Evolutionary conservation across 495 filamentous ascomycete species (phyloP), one percentile per base, ranked within the genome.

Genomic region (Annulohypoxylon nitens): DNA sequence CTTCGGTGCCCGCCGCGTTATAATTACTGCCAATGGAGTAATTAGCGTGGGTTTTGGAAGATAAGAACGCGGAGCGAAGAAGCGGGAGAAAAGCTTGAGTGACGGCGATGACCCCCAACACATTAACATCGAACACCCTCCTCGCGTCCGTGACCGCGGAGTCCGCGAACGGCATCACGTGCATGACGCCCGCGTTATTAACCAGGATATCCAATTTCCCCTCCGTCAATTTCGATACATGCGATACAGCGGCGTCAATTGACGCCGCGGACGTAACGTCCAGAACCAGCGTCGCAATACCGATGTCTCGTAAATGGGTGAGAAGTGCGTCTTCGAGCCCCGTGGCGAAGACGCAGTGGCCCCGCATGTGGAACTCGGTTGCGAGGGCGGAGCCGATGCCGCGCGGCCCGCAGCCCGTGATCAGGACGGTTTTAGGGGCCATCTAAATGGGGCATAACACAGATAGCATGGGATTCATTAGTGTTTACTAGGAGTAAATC

Each of bases 311-410:
- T 18, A 85, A 74, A 48, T 76, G 45, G 4, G 73, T 47, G 71
- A 87, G 79, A 23, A 82, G 86, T 4, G 74, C 63, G 0, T 78
- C 64, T 37, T 82, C 77, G 41, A 88, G 83, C 0, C 82, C 82
- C 14, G 88, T 87, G 8, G 89, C 89, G 70, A 88, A 86, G 59
- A 90, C 88, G 4, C 83, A 82, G 69, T 82, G 83, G 36, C 86
- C 87, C 34, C 76, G 75, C 16, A 64, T 47, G 26, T 85, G 81
- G 71, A 90, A 90, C 26, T 80, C 81, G 14, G 69, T 78, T 10
- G 88, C 89, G 33, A 91, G 80, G 20, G 83, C 86, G 53, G 80
- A 76, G 5, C 88, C 89, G 70, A 90, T 85, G 59, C 87, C 85
- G 30, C 83, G 84, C 26, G 80, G 71, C 37, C 78, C 82, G 71